Evolutionary conservation across 202 grass and related monocot genomes (phyloP), one percentile per base, ranked within the genome.

Genomic region (Schoenoplectus tabernaemontani): DNA sequence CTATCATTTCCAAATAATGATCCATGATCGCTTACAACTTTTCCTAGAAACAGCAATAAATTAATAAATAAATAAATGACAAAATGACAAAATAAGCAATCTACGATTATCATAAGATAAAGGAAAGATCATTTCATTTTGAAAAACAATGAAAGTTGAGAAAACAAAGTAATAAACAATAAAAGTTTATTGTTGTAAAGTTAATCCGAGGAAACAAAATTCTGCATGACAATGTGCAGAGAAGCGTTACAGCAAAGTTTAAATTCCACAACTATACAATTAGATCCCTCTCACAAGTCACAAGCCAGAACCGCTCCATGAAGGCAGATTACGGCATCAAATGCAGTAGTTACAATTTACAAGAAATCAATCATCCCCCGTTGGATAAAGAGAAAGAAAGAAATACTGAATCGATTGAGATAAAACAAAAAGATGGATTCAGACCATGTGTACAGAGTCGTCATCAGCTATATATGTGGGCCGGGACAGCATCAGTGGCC

Each of bases 401-500:
- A 0, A 39, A 79, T 87, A 48, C 20, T 16, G 58, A 62, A 76
- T 53, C 12, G 2, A 33, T 47, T 12, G 68, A 56, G 4, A 48
- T 38, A 50, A 63, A 43, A 43, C 36, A 34, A 19, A 62, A 61
- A 20, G 6, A 19, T 15, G 37, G 12, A 64, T 36, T 84, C 10
- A 92, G 0, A 36, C 88, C 32, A 85, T 36, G 4, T 83, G 85
- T 41, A 92, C 88, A 79, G 81, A 83, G 73, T 84, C 85, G 61
- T 91, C 70, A 53, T 84, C 77, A 4, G 78, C 77, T 60, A 89
- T 57, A 67, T 79, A 64, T 46, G 86, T 77, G 26, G 93, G 81
- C 2, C 69, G 79, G 68, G 90, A 90, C 67, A 93, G 76, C 90
- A 93, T 83, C 88, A 97, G 89, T 5, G 90, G 85, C 44, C 88